phyloP scores from a whole-genome alignment of 805 yeast species.

The Hanseniaspora valbyensis region DNA sequence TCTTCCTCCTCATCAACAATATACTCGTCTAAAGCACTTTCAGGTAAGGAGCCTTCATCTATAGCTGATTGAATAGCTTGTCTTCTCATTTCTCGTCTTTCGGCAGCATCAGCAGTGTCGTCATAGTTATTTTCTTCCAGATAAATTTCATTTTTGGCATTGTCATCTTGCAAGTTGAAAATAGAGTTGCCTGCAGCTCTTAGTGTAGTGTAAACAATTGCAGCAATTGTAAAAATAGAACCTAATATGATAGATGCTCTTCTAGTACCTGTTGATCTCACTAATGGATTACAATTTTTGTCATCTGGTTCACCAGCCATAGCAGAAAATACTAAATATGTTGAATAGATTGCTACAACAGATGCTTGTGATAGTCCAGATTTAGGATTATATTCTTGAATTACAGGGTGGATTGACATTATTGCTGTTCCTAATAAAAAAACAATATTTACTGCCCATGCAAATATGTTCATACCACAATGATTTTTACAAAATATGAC shows the following conservation, averaged over 20 bases:
- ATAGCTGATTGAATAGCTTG: conserved; percentile 90
- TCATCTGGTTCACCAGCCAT: conserved; percentile 97
- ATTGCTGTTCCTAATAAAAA: conserved; percentile 53
- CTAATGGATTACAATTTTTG: conserved; percentile 77
- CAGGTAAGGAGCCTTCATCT: conserved; percentile 91
- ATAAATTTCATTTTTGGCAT: conserved; percentile 25
- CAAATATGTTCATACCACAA: conserved; percentile 82
- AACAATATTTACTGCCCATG: conserved; percentile 65
- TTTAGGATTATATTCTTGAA: conserved; percentile 86
- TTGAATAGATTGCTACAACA: conserved; percentile 88
- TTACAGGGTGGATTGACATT: conserved; percentile 64
- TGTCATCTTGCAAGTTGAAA: conserved; percentile 35
- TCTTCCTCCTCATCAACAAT: conserved; percentile 30
- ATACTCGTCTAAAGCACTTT: conserved; percentile 71
- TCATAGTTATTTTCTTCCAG: conserved; percentile 28
- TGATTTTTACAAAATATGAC: conserved; percentile 69
- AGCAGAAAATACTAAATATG: conserved; percentile 82
- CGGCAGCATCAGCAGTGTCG: conserved; percentile 33
- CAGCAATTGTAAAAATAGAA: conserved; percentile 84
- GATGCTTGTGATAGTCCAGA: conserved; percentile 96
- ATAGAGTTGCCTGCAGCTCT: conserved; percentile 84
- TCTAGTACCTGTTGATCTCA: conserved; percentile 81
- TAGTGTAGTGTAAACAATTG: conserved; percentile 94
- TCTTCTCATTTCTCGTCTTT: conserved; percentile 61
- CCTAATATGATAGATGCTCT: conserved; percentile 80